Evolutionary conservation across 148 eudicot species (phyloP).

Genomic region (Rhododendron simsii): DNA sequence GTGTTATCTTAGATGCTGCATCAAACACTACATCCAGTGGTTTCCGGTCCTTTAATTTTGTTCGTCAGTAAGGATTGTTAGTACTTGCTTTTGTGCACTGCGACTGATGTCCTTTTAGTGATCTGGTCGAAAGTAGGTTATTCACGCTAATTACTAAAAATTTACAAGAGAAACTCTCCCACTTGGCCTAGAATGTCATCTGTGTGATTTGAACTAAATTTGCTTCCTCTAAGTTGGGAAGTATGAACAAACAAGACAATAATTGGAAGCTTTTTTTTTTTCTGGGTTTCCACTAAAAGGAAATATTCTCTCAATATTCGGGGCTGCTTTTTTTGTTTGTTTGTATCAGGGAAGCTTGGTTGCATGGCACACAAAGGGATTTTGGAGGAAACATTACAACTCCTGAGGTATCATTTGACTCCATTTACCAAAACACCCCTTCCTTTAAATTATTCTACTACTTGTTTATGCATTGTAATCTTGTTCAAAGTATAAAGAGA

Average conservation of each 20-base stretch:
- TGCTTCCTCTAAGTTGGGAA: constrained; percentile 1
- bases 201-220: no score
- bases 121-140: not conserved
- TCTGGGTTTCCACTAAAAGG: not conserved
- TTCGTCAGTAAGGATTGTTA: not conserved
- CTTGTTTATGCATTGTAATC: not conserved
- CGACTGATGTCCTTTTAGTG: not conserved
- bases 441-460: not conserved
- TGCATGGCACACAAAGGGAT: constrained; percentile 65
- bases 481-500: constrained; percentile 17
- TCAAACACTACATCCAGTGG: not conserved
- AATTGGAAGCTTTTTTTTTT: constrained; percentile 2
- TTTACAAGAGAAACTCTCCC: not conserved
- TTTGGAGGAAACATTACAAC: constrained; percentile 48
- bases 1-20: not conserved
- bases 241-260: not conserved
- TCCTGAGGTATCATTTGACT: constrained; percentile 45
- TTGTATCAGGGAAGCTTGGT: constrained; percentile 89
- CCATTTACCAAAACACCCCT: constrained; percentile 4
- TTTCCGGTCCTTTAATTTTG: no score
- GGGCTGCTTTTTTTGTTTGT: constrained; percentile 11
- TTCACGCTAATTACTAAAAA: not conserved
- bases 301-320: constrained; percentile 26
- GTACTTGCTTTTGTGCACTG: not conserved
- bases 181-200: no score